Conservation (phyloP, 345 rosid genomes). For the thale cress (Arabidopsis thaliana) region DNA sequence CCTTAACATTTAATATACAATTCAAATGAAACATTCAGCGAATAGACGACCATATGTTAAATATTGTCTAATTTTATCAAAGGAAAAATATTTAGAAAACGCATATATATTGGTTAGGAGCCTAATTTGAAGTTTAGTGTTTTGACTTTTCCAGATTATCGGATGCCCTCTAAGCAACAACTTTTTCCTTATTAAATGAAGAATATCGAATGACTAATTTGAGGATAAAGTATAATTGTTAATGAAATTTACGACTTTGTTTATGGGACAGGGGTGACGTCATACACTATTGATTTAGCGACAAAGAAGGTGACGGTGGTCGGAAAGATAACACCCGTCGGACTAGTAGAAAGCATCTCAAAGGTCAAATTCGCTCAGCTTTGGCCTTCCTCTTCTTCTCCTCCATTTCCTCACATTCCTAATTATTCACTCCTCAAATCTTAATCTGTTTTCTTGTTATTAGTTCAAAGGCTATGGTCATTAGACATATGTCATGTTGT, state of each 20-base stretch:
- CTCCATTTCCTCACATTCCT: slow-evolving; percentile 25
- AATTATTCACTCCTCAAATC: slow-evolving; percentile 29
- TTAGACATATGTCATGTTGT: not conserved
- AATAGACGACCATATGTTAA: slow-evolving; percentile 13
- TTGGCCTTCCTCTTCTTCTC: slow-evolving; percentile 57
- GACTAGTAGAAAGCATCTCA: slow-evolving; percentile 78
- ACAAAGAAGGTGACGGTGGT: slow-evolving; percentile 82
- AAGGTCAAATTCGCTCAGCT: slow-evolving; percentile 84
- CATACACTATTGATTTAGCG: slow-evolving; percentile 84
- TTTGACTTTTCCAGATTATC: slow-evolving; percentile 36
- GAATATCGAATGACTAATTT: not conserved
- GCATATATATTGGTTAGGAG: slow-evolving; percentile 32
- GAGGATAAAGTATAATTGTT: slow-evolving; percentile 12
- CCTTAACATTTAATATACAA: not conserved
- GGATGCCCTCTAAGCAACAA: slow-evolving; percentile 31
- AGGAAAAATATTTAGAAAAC: not conserved
- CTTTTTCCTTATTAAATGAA: slow-evolving; percentile 7
- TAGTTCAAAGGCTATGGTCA: not conserved
- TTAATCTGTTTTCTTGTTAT: slow-evolving; percentile 29
- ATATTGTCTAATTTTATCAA: not conserved
- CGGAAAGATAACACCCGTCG: slow-evolving; percentile 75
- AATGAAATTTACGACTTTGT: slow-evolving; percentile 32
- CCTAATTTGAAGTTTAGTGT: slow-evolving; percentile 28
- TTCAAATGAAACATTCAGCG: slow-evolving; percentile 22
- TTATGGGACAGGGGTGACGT: slow-evolving; percentile 61